phyloP scores from a whole-genome alignment of 148 eudicot genomes.

The Polygonum aviculare region DNA sequence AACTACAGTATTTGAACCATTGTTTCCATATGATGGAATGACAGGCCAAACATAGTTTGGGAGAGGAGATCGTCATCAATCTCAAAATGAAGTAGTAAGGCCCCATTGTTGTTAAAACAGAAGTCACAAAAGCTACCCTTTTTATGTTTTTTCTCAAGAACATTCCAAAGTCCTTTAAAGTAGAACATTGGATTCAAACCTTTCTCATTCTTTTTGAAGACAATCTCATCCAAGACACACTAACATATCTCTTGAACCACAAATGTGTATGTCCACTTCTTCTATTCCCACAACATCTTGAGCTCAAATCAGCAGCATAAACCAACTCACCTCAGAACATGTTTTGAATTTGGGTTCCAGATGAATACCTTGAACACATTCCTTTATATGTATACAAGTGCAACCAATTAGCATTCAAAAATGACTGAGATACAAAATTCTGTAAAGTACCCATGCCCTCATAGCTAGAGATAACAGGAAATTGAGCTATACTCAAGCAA shows the following conservation, averaged over 20 bases:
- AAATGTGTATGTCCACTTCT: constrained; percentile 28
- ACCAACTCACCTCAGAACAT: constrained; percentile 25
- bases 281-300: constrained; percentile 26
- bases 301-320: constrained; percentile 27
- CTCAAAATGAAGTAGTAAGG: constrained; percentile 63
- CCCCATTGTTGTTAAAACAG: constrained; percentile 49
- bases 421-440: constrained; percentile 22
- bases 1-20: too few species aligned
- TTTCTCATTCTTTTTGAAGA: constrained; percentile 45
- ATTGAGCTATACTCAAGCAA: constrained; percentile 35
- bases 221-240: constrained; percentile 47
- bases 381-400: constrained; percentile 16
- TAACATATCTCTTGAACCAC: constrained; percentile 22
- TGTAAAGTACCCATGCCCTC: constrained; percentile 33
- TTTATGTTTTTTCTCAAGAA: constrained; percentile 62
- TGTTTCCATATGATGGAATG: too few species aligned
- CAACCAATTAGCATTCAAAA: constrained; percentile 20
- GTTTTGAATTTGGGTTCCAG: constrained; percentile 20
- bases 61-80: constrained; percentile 50
- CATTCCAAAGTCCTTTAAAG: constrained; percentile 46
- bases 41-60: constrained; percentile 20
- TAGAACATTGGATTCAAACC: constrained; percentile 23
- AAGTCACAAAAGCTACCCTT: constrained; percentile 37
- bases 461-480: constrained; percentile 42
- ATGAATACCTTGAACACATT: constrained; percentile 20